phyloP scores from a whole-genome alignment of 2,329 filamentous ascomycete genomes.

The Calonectria naviculata region DNA sequence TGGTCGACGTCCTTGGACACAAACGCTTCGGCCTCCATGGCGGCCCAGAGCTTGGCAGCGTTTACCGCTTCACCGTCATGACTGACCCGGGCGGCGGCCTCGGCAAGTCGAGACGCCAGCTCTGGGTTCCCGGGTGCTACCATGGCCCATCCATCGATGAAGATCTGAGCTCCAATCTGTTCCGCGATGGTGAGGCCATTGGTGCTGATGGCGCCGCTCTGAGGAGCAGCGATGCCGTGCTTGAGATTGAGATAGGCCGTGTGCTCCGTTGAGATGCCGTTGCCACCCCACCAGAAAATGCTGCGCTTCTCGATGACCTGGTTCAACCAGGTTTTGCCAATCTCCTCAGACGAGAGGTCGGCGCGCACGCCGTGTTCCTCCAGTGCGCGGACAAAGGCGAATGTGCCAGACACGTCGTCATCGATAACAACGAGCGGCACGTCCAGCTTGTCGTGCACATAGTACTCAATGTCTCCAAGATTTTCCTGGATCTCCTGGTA shows the following conservation, averaged over 20 bases:
- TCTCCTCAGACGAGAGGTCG: constrained; percentile 11
- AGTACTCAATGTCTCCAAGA: constrained; percentile 13
- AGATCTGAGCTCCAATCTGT: not conserved
- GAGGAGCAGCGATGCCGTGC: constrained; percentile 11
- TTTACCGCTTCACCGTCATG: not conserved
- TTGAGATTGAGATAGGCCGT: constrained; percentile 15
- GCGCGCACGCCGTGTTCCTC: constrained; percentile 11
- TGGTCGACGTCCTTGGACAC: not conserved
- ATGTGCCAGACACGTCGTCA: constrained; percentile 19
- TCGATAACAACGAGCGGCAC: constrained; percentile 18
- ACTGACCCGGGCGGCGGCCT: not conserved
- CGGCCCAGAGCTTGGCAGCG: not conserved
- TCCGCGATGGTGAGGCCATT: not conserved
- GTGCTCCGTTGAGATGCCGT: constrained; percentile 19
- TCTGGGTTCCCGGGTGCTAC: not conserved
- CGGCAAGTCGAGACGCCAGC: not conserved
- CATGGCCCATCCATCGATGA: not conserved
- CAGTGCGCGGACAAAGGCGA: constrained; percentile 17
- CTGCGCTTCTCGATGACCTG: constrained; percentile 11
- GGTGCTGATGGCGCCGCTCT: not conserved
- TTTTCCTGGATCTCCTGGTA: constrained; percentile 14
- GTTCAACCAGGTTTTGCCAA: constrained; percentile 21
- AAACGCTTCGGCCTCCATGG: not conserved
- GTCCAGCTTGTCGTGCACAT: constrained; percentile 16
- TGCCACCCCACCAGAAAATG: constrained; percentile 18